Evolutionary conservation across 2,329 filamentous ascomycete genomes (phyloP), one percentile per base, ranked within the genome.

Genomic region (Xylariaceae sp.): DNA sequence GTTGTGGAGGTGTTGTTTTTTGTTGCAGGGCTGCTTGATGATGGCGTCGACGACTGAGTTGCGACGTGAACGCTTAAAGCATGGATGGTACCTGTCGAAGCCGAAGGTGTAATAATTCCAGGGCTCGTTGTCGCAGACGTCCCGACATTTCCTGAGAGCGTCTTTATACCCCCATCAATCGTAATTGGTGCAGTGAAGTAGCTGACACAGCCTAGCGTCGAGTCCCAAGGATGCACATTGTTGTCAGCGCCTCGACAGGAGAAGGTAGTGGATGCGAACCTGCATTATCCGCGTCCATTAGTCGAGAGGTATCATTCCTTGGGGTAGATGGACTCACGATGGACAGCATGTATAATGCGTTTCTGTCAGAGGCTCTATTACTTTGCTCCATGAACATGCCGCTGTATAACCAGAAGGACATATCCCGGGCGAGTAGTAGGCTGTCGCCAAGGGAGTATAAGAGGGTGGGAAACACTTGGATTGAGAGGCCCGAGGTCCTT

Each of bases 61-160:
- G 45, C 45, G 27, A 48, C 23, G 19, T 48, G 40, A 27, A 48
- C 35, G 45, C 45, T 40, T 34, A 21, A 40, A 10, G 40, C 45
- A 40, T 44, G 35, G 36, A 48, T 29, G 21, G 40, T 36, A 36
- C 45, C 40, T n/a, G 20, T 16, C 17, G 14, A 5, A 20, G 45
- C 19, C 39, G 45, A 21, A 12, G 29, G 25, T 6, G 27, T 41
- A n/a, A 42, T 12, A 7, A 25, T 35, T 3, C 29, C 32, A 14
- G 22, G 16, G 19, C 25, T 32, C 6, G 8, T 22, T 12, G 21
- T 42, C 32, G 22, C 21, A 6, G 17, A 37, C 22, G 37, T 33
- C 37, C 37, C 22, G 8, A 20, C 25, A n/a, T n/a, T n/a, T n/a
- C n/a, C n/a, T n/a, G n/a, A n/a, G 11, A 45, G 22, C 2, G 46